Conservation (phyloP, 305 asterid genomes). For the Petunia hybrid region DNA sequence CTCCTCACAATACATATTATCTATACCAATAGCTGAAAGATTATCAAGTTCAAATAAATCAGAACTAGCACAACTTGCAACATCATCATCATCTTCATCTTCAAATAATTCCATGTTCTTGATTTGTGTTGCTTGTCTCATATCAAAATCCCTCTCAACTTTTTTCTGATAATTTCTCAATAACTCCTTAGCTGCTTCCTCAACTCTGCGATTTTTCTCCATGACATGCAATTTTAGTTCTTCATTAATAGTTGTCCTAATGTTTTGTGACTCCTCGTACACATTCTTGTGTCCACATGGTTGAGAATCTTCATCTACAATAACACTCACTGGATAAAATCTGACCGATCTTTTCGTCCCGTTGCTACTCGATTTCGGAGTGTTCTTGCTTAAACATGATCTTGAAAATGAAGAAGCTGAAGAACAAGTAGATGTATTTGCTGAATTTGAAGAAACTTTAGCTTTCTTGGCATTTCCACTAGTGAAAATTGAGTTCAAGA, state of each 20-base stretch:
- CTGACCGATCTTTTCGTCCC: slow-evolving; percentile 72
- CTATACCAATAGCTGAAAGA: slow-evolving; percentile 81
- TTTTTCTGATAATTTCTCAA: slow-evolving; percentile 64
- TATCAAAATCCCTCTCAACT: slow-evolving; percentile 41
- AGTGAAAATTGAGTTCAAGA: slow-evolving; percentile 75
- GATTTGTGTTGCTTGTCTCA: slow-evolving; percentile 39
- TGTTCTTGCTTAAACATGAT: slow-evolving; percentile 78
- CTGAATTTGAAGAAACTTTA: slow-evolving; percentile 60
- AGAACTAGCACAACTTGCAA: slow-evolving; percentile 81
- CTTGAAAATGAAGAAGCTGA: slow-evolving; percentile 87
- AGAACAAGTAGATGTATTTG: slow-evolving; percentile 76
- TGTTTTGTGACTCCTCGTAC: slow-evolving; percentile 40
- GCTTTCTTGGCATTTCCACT: slow-evolving; percentile 62
- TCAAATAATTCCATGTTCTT: slow-evolving; percentile 36
- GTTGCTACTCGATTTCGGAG: slow-evolving; percentile 63
- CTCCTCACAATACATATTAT: slow-evolving; percentile 67
- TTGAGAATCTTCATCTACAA: slow-evolving; percentile 66
- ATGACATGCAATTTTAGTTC: slow-evolving; percentile 57
- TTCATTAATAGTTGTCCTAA: slow-evolving; percentile 45
- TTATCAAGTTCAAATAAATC: slow-evolving; percentile 91
- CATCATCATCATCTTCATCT: slow-evolving; percentile 63
- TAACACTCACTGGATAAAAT: slow-evolving; percentile 72
- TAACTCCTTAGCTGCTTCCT: slow-evolving; percentile 66
- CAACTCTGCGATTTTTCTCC: slow-evolving; percentile 73
- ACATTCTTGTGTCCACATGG: slow-evolving; percentile 61